Conservation (phyloP, 805 yeast genomes). For the Phaffomyces opuntiae region DNA sequence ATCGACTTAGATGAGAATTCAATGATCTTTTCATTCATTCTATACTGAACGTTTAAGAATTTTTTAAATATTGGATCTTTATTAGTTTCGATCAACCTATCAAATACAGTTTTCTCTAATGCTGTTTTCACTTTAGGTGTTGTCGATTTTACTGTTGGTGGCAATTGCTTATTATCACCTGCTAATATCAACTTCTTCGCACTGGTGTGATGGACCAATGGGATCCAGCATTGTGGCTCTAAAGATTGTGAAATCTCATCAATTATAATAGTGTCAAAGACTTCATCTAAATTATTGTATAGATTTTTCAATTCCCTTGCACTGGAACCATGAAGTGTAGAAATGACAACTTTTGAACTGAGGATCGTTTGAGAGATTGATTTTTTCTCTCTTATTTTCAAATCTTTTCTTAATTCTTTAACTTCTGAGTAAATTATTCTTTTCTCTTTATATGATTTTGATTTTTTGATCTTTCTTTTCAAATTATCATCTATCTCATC, state of each 20-base stretch:
- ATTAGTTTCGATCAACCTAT: constrained; percentile 52
- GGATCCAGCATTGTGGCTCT: constrained; percentile 97
- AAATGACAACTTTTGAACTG: constrained; percentile 61
- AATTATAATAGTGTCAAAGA: constrained; percentile 77
- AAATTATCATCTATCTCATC: constrained; percentile 56
- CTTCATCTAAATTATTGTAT: constrained; percentile 28
- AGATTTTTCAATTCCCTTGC: constrained; percentile 57
- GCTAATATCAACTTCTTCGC: constrained; percentile 66
- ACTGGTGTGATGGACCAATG: constrained; percentile 56
- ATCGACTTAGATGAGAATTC: constrained; percentile 61
- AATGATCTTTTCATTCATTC: constrained; percentile 82
- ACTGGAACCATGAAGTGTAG: constrained; percentile 88
- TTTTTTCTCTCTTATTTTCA: constrained; percentile 57
- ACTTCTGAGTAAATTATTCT: constrained; percentile 62
- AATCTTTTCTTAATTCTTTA: constrained; percentile 62
- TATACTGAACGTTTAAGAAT: constrained; percentile 70
- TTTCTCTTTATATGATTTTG: constrained; percentile 58
- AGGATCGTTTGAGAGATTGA: constrained; percentile 51
- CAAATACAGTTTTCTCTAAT: constrained; percentile 71
- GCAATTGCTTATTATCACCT: constrained; percentile 88
- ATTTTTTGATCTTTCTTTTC: constrained; percentile 49
- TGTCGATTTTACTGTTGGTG: constrained; percentile 74
- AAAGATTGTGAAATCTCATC: constrained; percentile 94
- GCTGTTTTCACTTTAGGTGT: constrained; percentile 33
- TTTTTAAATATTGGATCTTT: constrained; percentile 35